A percentile compares a stretch with the other conserved stretches of the same genome.
phyloP scores from a whole-genome alignment of 1,139 yeast species.

The Pichia cactophila region DNA sequence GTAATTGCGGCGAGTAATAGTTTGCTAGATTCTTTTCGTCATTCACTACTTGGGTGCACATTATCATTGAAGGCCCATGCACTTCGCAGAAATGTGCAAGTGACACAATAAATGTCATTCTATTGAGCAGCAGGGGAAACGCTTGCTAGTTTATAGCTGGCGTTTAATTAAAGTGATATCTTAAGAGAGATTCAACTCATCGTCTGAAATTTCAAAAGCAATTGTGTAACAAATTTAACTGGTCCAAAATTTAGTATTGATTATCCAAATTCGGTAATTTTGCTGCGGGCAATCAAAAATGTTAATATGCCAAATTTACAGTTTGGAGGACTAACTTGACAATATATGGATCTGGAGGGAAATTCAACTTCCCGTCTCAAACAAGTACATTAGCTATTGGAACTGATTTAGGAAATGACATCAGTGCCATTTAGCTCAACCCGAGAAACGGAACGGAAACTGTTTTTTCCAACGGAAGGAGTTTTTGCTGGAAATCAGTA shows the following conservation, averaged over 20 bases:
- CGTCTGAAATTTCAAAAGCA: too few relatives aligned
- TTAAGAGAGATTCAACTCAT: too few relatives aligned
- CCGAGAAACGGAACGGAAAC: not conserved
- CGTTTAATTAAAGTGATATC: not conserved
- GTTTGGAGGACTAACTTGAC: too few relatives aligned
- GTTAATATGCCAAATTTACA: not conserved
- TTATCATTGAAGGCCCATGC: constrained; percentile 74
- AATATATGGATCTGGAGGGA: too few relatives aligned
- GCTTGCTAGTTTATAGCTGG: not conserved
- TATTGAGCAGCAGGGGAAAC: not conserved
- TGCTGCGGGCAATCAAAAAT: not conserved
- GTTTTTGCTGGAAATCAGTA: not conserved
- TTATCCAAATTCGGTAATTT: not conserved
- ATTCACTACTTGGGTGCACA: constrained; percentile 56
- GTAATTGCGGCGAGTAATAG: constrained; percentile 27
- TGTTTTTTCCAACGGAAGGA: not conserved
- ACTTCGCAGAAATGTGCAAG: constrained; percentile 80
- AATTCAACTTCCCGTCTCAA: too few relatives aligned
- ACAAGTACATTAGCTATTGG: too few relatives aligned
- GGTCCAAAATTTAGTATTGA: not conserved
- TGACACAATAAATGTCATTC: constrained; percentile 39
- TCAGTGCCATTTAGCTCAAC: not conserved
- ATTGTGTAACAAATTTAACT: too few relatives aligned
- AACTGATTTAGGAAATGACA: not conserved
- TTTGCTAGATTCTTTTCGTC: constrained; percentile 24